Conservation (phyloP, 2,329 filamentous ascomycete species). For the Ascochyta koolunga region DNA sequence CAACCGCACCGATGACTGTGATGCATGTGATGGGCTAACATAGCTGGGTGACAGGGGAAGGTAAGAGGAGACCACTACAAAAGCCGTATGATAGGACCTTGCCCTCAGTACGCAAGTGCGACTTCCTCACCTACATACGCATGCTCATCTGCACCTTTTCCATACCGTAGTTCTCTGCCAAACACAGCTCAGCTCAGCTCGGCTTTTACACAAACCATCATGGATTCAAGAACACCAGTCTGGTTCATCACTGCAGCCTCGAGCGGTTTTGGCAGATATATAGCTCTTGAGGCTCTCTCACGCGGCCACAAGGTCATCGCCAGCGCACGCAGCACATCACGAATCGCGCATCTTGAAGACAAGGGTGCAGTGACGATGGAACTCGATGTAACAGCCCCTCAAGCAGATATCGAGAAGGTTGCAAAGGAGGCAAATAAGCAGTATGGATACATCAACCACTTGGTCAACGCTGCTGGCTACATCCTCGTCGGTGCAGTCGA, state of each 20-base stretch:
- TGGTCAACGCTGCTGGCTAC: conserved; percentile 58
- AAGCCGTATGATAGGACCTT: too few relatives aligned
- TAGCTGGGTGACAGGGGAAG: too few relatives aligned
- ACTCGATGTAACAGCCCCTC: conserved; percentile 51
- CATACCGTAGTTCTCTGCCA: too few relatives aligned
- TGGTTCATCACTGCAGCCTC: conserved; percentile 60
- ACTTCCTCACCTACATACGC: too few relatives aligned
- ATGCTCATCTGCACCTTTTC: too few relatives aligned
- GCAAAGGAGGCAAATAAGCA: conserved; percentile 47
- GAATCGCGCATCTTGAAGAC: conserved; percentile 44
- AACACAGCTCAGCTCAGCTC: too few relatives aligned
- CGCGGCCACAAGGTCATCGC: conserved; percentile 57
- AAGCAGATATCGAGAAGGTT: conserved; percentile 43
- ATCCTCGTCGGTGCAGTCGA: conserved; percentile 54
- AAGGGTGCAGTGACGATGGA: conserved; percentile 45
- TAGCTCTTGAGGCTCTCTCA: conserved; percentile 52
- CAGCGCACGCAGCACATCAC: conserved; percentile 50
- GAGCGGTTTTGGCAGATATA: conserved; percentile 54
- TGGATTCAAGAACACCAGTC: conserved; percentile 37
- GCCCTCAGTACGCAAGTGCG: too few relatives aligned
- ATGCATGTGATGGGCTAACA: too few relatives aligned
- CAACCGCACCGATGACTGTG: too few relatives aligned
- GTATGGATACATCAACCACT: conserved; percentile 53
- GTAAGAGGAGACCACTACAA: too few relatives aligned
- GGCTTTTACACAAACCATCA: neutral